A percentile compares a stretch with the other conserved stretches of the same genome.
Conservation (phyloP, 441 rosid genomes). For the Corymbia calophylla region DNA sequence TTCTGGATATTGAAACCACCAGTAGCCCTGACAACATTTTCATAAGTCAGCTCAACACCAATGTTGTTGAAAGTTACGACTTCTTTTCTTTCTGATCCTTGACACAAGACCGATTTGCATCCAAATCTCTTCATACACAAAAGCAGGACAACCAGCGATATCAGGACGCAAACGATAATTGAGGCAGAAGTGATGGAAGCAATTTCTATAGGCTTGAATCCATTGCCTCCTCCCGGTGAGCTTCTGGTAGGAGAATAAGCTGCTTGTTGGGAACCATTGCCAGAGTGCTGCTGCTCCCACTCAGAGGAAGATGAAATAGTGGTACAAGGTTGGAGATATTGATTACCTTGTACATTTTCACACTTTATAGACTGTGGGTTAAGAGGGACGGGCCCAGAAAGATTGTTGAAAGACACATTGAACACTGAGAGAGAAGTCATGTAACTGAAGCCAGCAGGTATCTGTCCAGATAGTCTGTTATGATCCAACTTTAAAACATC, state of each 20-base stretch:
- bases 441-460: slow-evolving; percentile 3
- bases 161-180: background rate
- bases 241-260: background rate
- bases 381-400: slow-evolving; percentile 2
- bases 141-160: slow-evolving; percentile 3
- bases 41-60: slow-evolving; percentile 4
- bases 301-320: slow-evolving; percentile 8
- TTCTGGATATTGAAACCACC: slow-evolving; percentile 9
- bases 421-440: slow-evolving; percentile 6
- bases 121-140: slow-evolving; percentile 26
- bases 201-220: slow-evolving; percentile 4
- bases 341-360: slow-evolving; percentile 7
- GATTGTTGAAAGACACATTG: slow-evolving; percentile 13
- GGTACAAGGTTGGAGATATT: background rate
- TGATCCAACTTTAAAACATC: slow-evolving; percentile 5
- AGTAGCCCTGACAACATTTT: slow-evolving; percentile 10
- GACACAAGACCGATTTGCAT: slow-evolving; percentile 18
- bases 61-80: slow-evolving; percentile 6
- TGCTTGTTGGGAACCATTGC: slow-evolving; percentile 17
- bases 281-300: slow-evolving; percentile 26
- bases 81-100: slow-evolving; percentile 21
- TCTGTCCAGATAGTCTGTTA: slow-evolving; percentile 9
- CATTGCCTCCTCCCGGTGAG: background rate
- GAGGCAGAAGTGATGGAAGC: slow-evolving; percentile 12
- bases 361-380: background rate